Percentiles rank a stretch among this genome's conserved stretches.
phyloP scores from a whole-genome alignment of 1,139 yeast species.

The Candida mesenterica region DNA sequence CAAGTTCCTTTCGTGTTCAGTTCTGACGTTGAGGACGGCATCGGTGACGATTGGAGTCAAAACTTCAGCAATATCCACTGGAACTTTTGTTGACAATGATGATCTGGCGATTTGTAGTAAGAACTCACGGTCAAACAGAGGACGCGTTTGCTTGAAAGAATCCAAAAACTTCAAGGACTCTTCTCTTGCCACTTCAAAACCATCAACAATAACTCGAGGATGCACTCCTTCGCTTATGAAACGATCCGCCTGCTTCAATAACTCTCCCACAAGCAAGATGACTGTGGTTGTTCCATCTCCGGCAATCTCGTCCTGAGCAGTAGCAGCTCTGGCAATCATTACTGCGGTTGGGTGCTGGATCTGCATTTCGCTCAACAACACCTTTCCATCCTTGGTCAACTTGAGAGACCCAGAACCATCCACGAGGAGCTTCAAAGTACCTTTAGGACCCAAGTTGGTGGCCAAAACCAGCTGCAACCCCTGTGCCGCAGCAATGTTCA shows the following conservation, averaged over 20 bases:
- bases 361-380: conserved; percentile 92
- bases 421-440: conserved; percentile 92
- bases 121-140: conserved; percentile 73
- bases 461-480: conserved; percentile 92
- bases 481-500: conserved; percentile 93
- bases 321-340: conserved; percentile 97
- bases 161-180: conserved; percentile 71
- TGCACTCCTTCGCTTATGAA: conserved; percentile 92
- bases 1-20: conserved; percentile 32
- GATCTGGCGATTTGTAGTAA: conserved; percentile 89
- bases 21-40: conserved; percentile 80
- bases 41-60: conserved; percentile 95
- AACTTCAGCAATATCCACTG: conserved; percentile 69
- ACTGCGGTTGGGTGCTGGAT: conserved; percentile 99
- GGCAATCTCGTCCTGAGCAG: conserved; percentile 97
- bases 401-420: conserved; percentile 97
- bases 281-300: conserved; percentile 99
- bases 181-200: conserved; percentile 86
- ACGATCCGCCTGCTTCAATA: conserved; percentile 91
- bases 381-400: conserved; percentile 96
- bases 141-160: conserved; percentile 49
- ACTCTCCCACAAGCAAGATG: conserved; percentile 89
- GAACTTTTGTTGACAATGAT: conserved; percentile 84
- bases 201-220: conserved; percentile 92
- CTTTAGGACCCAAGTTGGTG: conserved; percentile 94